Evolutionary conservation across 2,329 filamentous ascomycete species (phyloP).

Genomic region (Lachnum nothofagi): DNA sequence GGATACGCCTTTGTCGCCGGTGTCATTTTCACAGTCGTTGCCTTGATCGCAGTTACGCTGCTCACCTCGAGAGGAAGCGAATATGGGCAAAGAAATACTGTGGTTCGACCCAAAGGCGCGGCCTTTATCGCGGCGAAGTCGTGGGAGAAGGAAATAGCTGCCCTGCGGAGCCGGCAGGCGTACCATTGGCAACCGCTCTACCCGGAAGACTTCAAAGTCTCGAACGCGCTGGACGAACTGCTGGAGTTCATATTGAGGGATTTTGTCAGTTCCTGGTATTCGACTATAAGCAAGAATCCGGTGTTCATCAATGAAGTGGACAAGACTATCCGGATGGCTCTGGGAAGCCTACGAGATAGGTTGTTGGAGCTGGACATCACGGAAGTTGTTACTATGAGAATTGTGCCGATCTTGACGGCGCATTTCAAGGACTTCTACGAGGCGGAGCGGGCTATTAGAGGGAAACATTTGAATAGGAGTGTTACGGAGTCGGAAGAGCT

Average conservation of each 20-base stretch:
- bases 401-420: conserved; percentile 81
- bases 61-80: conserved; percentile 53
- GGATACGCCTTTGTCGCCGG: conserved; percentile 79
- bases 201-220: conserved; percentile 70
- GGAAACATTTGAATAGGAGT: conserved; percentile 78
- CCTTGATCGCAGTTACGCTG: conserved; percentile 53
- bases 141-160: conserved; percentile 68
- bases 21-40: conserved; percentile 48
- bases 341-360: conserved; percentile 66
- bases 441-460: conserved; percentile 80
- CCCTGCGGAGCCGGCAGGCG: conserved; percentile 58
- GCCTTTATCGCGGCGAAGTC: conserved; percentile 57
- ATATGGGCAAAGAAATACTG: conserved; percentile 38
- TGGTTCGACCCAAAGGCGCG: conserved; percentile 40
- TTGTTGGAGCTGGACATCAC: conserved; percentile 75
- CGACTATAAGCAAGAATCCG: conserved; percentile 72
- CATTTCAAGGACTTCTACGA: conserved; percentile 89
- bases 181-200: conserved; percentile 70
- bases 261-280: conserved; percentile 86
- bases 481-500: conserved; percentile 96
- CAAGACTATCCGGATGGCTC: conserved; percentile 65
- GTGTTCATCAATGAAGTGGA: conserved; percentile 85
- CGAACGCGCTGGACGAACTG: conserved; percentile 72
- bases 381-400: conserved; percentile 71
- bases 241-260: conserved; percentile 73